Base-by-base conservation (phyloP, 2,329 filamentous ascomycete species). In the Harringtonia lauricola region DNA sequence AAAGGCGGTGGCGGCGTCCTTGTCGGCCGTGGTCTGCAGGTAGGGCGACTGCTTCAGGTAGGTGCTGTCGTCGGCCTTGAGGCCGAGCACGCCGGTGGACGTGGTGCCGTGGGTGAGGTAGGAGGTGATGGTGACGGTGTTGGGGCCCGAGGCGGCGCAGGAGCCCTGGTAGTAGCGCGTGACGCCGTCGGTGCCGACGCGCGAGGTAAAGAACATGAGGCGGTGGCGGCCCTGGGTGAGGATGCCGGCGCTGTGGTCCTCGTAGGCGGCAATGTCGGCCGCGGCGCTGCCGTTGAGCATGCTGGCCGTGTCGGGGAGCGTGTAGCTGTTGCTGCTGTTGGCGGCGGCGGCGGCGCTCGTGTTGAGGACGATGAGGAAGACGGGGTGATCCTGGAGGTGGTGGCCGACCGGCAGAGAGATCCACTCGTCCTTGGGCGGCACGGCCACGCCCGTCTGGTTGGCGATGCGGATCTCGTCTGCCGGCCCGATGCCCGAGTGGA, bases 401-500 rank as follows among this genome's bases (percentile, higher is more conserved):
- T 74, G 67, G 12, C 76, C 76, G 1, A 80, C 74, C 0, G 76
- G 76, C 1, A 77, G 64, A 19, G 70, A 60, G 42, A 80, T 74
- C 75, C 76, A 80, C 13, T 70, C 58, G 18, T 58, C 57, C 49
- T 66, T 59, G 4, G 62, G 56, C 21, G 74, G 67, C 67, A 79
- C 73, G 2, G 64, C 69, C 14, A 64, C 52, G 0, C 70, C 71
- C 2, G 71, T 74, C 41, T 55, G 59, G 39, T 69, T 60, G 26
- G 78, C 73, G 13, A 76, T 56, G 18, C 65, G 56, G 21, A 80
- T 65, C 55, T 85, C 64, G 65, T 76, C 68, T 62, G 62, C 59
- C 19, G 79, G 79, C 5, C 81, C 83, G 49, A 83, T 86, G 51
- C 82, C 67, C 64, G 65, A 36, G 42, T 28, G 38, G 71, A 67